A percentile compares a stretch with the other conserved stretches of the same genome.
Evolutionary conservation across 345 rosid genomes (phyloP).

Genomic region (Xanthoceras sorbifolium): DNA sequence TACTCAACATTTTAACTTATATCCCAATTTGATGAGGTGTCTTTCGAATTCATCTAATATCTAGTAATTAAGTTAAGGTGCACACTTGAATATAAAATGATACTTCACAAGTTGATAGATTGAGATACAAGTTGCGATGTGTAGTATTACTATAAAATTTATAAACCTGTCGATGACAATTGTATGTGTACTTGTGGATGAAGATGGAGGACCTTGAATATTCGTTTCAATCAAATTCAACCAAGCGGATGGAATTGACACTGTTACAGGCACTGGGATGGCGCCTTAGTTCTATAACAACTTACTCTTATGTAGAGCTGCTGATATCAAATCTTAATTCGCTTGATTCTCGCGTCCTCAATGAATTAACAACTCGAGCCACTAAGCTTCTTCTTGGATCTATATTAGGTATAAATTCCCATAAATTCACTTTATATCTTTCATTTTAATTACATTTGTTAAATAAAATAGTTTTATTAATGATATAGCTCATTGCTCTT

Average conservation of each 20-base stretch:
- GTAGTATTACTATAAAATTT: not conserved
- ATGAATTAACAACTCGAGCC: constrained; percentile 35
- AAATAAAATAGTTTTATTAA: not conserved
- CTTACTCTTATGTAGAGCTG: constrained; percentile 51
- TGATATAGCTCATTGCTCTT: no score
- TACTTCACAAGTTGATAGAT: not conserved
- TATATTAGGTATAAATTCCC: constrained; percentile 38
- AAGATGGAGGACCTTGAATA: constrained; percentile 64
- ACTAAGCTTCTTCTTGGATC: constrained; percentile 45
- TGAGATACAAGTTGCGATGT: no score
- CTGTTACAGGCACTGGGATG: constrained; percentile 55
- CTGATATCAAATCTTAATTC: constrained; percentile 29
- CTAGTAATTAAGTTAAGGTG: no score
- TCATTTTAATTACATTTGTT: not conserved
- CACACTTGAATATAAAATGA: no score
- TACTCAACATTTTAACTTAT: no score
- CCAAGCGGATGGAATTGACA: constrained; percentile 65
- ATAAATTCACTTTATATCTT: not conserved
- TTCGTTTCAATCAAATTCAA: constrained; percentile 49
- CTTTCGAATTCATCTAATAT: no score
- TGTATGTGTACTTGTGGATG: not conserved
- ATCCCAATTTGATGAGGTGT: not conserved
- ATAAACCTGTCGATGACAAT: not conserved
- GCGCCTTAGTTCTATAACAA: constrained; percentile 56
- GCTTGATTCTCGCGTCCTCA: constrained; percentile 23